Percentiles rank a stretch among this genome's conserved stretches.
These are phyloP conservation scores for Heliosperma pusillum DNA, from an alignment of 148 eudicot genomes.

Conservation along the genomic window DNA sequence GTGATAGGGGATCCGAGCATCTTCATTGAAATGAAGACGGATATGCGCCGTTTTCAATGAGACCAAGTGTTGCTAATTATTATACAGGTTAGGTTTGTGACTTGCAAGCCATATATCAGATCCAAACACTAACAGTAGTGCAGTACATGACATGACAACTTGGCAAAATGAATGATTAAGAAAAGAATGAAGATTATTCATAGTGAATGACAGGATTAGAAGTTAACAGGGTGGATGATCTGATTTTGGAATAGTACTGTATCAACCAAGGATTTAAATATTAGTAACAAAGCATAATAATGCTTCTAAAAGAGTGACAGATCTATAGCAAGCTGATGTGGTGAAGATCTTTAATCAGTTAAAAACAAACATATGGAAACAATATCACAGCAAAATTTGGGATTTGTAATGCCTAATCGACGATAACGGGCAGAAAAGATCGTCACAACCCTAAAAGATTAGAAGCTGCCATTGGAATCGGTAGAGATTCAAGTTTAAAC, in stretches of 20 bases:
- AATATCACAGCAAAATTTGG: neutral
- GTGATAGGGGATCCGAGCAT: too few species aligned
- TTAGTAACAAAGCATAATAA: too few species aligned
- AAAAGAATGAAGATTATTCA: neutral
- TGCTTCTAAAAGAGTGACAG: too few species aligned
- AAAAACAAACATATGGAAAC: constrained; percentile 1
- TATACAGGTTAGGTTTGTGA: neutral
- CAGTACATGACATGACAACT: too few species aligned
- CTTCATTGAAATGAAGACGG: too few species aligned
- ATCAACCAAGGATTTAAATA: neutral
- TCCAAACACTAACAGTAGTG: too few species aligned
- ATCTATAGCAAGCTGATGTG: too few species aligned
- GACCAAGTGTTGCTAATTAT: too few species aligned
- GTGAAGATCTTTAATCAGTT: neutral
- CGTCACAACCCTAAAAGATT: neutral
- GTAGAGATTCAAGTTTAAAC: neutral
- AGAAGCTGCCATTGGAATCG: neutral
- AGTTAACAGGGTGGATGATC: constrained; percentile 4
- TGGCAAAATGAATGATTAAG: neutral
- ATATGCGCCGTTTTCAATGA: too few species aligned
- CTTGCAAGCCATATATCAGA: neutral
- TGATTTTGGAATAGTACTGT: neutral
- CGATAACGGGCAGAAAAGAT: neutral
- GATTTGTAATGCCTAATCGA: neutral
- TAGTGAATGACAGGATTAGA: neutral